Conservation (phyloP, 805 yeast species). For the Cyberlindnera americana region DNA sequence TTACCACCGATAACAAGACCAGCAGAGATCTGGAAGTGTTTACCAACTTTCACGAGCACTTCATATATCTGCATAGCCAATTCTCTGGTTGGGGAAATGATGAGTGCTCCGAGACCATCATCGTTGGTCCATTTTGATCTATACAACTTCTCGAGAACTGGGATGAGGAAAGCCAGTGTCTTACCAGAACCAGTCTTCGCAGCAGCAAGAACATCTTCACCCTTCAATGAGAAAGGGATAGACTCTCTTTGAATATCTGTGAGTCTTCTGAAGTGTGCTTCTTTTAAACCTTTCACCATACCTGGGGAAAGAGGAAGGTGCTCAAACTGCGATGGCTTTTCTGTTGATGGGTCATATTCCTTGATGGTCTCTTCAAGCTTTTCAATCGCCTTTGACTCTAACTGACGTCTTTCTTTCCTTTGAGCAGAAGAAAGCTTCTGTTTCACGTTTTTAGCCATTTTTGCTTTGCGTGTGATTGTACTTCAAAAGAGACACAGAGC, state of each 20-base stretch:
- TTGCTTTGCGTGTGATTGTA: not conserved
- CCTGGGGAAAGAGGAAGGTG: slow-evolving; percentile 72
- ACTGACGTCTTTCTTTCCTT: slow-evolving; percentile 36
- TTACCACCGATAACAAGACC: slow-evolving; percentile 64
- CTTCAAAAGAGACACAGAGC: not conserved
- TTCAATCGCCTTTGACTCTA: slow-evolving; percentile 34
- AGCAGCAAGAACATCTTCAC: slow-evolving; percentile 90
- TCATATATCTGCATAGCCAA: slow-evolving; percentile 67
- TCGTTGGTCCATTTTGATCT: slow-evolving; percentile 37
- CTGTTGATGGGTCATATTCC: slow-evolving; percentile 45
- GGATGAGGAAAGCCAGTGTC: slow-evolving; percentile 83
- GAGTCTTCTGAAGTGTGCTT: slow-evolving; percentile 71
- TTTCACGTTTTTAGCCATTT: slow-evolving; percentile 35
- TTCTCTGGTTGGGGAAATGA: slow-evolving; percentile 69
- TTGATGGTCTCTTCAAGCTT: slow-evolving; percentile 48
- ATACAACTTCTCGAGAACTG: slow-evolving; percentile 67
- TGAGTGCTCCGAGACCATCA: slow-evolving; percentile 57
- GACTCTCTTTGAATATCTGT: slow-evolving; percentile 86
- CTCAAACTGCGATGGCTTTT: slow-evolving; percentile 49
- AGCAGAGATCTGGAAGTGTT: slow-evolving; percentile 56
- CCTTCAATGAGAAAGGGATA: slow-evolving; percentile 72
- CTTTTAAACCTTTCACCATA: slow-evolving; percentile 69
- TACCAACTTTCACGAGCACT: slow-evolving; percentile 61
- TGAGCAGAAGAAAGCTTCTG: slow-evolving; percentile 30
- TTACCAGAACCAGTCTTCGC: slow-evolving; percentile 98